Conservation (phyloP, 441 rosid genomes). For the Cnidoscolus chayamansa region DNA sequence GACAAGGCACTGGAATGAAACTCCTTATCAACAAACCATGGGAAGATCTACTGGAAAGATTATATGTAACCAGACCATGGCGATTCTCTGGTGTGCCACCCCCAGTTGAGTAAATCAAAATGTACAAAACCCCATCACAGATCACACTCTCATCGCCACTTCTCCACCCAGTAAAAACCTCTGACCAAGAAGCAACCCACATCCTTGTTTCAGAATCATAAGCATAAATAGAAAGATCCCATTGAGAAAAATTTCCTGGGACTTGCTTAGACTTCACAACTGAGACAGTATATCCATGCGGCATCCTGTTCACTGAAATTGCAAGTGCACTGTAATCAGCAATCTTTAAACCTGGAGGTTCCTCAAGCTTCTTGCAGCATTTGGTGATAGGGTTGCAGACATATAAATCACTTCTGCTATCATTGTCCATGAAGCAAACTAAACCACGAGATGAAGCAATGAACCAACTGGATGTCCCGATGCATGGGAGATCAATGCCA, state of each 20-base stretch:
- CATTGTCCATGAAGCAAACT: slow-evolving; percentile 88
- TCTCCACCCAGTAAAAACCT: slow-evolving; percentile 89
- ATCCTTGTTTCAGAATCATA: slow-evolving; percentile 65
- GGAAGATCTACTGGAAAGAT: slow-evolving; percentile 44
- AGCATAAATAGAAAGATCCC: slow-evolving; percentile 66
- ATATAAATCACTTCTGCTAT: slow-evolving; percentile 63
- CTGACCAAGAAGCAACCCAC: slow-evolving; percentile 56
- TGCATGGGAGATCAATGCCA: slow-evolving; percentile 71
- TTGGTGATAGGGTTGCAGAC: slow-evolving; percentile 81
- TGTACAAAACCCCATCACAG: slow-evolving; percentile 60
- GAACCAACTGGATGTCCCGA: slow-evolving; percentile 63
- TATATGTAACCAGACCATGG: slow-evolving; percentile 58
- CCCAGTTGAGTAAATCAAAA: slow-evolving; percentile 63
- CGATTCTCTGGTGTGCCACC: slow-evolving; percentile 56
- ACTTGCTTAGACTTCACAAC: slow-evolving; percentile 86
- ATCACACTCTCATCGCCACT: slow-evolving; percentile 90
- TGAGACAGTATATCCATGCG: slow-evolving; percentile 56
- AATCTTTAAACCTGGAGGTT: slow-evolving; percentile 58
- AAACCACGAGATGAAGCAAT: slow-evolving; percentile 83
- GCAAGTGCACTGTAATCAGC: slow-evolving; percentile 81
- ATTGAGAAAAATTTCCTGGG: slow-evolving; percentile 62
- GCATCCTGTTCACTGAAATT: slow-evolving; percentile 46
- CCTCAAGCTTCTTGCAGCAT: slow-evolving; percentile 46
- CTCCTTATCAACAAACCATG: slow-evolving; percentile 50
- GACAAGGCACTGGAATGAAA: slow-evolving; percentile 64